phyloP scores from a whole-genome alignment of 495 filamentous ascomycete genomes.

The Staphylotrichum longicolle region DNA sequence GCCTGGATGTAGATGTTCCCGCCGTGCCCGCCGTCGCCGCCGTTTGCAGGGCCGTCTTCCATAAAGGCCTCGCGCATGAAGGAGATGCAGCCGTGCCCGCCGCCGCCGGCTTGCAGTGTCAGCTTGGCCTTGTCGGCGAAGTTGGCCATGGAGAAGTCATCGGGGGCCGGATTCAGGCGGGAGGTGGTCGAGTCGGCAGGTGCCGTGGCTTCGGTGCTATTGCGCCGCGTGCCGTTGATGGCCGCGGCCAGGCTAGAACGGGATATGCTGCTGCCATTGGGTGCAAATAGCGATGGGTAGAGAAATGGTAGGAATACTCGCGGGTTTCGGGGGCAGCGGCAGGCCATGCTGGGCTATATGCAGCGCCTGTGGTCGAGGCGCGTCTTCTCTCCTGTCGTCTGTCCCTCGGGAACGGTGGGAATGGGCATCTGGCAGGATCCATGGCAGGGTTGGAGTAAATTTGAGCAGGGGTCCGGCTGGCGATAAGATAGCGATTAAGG shows the following conservation, averaged over 20 bases:
- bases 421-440: too few species aligned
- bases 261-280: slow-evolving; percentile 31
- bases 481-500: slow-evolving; percentile 1
- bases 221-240: slow-evolving; percentile 22
- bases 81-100: slow-evolving; percentile 89
- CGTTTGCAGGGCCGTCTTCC: slow-evolving; percentile 87
- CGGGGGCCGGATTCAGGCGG: slow-evolving; percentile 72
- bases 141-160: slow-evolving; percentile 74
- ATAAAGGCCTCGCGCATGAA: slow-evolving; percentile 89
- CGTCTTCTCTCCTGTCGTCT: background rate
- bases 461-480: slow-evolving; percentile 1
- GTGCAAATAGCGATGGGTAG: slow-evolving; percentile 55
- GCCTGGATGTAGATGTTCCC: slow-evolving; percentile 95
- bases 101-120: slow-evolving; percentile 69
- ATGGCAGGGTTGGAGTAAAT: background rate
- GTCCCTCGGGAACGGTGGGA: too few species aligned
- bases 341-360: slow-evolving; percentile 42
- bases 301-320: slow-evolving; percentile 62
- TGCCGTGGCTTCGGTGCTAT: slow-evolving; percentile 28
- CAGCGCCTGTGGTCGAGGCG: background rate
- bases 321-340: slow-evolving; percentile 42
- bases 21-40: slow-evolving; percentile 88
- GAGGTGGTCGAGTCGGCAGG: slow-evolving; percentile 32
- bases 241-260: slow-evolving; percentile 26
- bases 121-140: slow-evolving; percentile 85